A percentile compares a stretch with the other conserved stretches of the same genome.
phyloP scores from a whole-genome alignment of 768 basidiomycete species.

The Suillus ampliporus region DNA sequence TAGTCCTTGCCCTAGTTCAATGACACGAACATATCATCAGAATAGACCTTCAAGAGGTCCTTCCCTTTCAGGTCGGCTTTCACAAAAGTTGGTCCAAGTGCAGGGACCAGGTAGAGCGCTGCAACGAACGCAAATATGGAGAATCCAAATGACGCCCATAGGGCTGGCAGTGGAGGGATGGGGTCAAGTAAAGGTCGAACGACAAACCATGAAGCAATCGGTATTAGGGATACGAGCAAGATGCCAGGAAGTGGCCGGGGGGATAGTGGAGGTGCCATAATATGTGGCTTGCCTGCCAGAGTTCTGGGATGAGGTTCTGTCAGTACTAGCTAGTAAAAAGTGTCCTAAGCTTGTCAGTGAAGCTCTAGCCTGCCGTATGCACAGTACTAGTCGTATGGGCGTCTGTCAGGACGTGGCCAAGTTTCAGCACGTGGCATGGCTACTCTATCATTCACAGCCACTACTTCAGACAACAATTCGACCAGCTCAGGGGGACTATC shows the following conservation, averaged over 20 bases:
- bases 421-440: slow-evolving; percentile 18
- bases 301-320: background rate
- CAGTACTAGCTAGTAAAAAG: no score
- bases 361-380: no score
- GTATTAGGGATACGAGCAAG: slow-evolving; percentile 63
- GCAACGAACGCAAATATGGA: slow-evolving; percentile 82
- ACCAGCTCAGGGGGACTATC: background rate
- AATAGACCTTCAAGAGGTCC: slow-evolving; percentile 86
- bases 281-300: slow-evolving; percentile 12
- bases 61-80: slow-evolving; percentile 82
- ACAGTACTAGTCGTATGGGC: no score
- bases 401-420: background rate
- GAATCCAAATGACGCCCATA: slow-evolving; percentile 84
- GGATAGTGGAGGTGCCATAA: slow-evolving; percentile 33
- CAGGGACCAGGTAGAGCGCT: slow-evolving; percentile 81
- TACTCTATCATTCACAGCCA: slow-evolving; percentile 21
- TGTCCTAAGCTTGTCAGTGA: background rate
- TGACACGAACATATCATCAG: slow-evolving; percentile 65
- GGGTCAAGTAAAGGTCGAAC: slow-evolving; percentile 74
- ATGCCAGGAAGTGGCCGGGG: slow-evolving; percentile 58
- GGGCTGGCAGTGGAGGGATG: slow-evolving; percentile 66
- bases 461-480: slow-evolving; percentile 3
- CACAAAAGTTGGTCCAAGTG: slow-evolving; percentile 79
- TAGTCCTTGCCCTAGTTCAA: background rate
- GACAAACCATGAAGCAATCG: slow-evolving; percentile 76